These are phyloP conservation scores for Apophysomyces ossiformis DNA, from an alignment of 371 early-diverging fungal species.

Conservation along the genomic window DNA sequence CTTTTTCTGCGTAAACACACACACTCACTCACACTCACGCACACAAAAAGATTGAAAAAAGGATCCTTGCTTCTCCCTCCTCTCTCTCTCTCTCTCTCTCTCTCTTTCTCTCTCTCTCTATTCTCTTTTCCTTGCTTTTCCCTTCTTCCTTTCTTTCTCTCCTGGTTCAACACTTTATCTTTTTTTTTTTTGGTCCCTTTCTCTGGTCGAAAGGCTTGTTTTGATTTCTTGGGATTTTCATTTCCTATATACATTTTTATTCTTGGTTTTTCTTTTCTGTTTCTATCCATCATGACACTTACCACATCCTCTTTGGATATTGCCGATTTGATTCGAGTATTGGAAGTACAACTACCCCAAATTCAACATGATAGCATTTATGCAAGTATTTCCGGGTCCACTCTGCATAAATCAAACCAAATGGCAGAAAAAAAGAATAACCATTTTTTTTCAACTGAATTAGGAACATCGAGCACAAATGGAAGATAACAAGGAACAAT, in stretches of 20 bases:
- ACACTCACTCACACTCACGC: neutral
- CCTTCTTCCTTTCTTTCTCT: neutral
- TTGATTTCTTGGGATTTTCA: too few species aligned
- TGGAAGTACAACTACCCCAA: conserved; percentile 26
- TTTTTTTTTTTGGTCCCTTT: conserved; percentile 15
- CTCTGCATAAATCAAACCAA: neutral
- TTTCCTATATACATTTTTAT: neutral
- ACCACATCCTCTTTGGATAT: conserved; percentile 13
- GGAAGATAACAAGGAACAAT: conserved; percentile 31
- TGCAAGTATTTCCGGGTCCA: conserved; percentile 22
- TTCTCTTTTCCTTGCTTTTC: conserved; percentile 12
- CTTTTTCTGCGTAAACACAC: conserved; percentile 9
- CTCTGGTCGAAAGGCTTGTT: neutral
- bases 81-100: conserved; percentile 13
- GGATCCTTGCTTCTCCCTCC: neutral
- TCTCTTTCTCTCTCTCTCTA: neutral
- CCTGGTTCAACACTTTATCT: neutral
- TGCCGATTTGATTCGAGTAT: conserved; percentile 19
- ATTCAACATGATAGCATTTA: conserved; percentile 24
- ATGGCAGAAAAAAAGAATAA: neutral
- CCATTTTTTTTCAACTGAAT: neutral
- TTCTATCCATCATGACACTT: conserved; percentile 10
- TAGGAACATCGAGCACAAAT: conserved; percentile 28
- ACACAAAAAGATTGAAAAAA: neutral
- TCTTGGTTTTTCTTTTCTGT: conserved; percentile 8